phyloP scores from a whole-genome alignment of 1,139 yeast species.

The Meyerozyma sp. region DNA sequence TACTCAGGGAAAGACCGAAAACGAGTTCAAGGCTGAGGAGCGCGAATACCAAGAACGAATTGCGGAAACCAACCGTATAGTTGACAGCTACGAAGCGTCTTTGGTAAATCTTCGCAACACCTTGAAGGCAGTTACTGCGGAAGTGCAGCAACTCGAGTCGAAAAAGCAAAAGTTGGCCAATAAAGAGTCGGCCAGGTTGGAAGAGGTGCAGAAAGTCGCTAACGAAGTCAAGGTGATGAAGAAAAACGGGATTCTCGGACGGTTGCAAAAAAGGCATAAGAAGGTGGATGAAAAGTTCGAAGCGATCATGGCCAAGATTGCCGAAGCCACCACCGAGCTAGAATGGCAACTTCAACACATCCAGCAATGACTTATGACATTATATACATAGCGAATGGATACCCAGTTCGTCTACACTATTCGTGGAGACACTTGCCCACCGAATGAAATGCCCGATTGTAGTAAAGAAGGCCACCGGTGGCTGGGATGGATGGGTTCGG shows the following conservation, averaged over 20 bases:
- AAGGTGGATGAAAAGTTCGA: constrained; percentile 35
- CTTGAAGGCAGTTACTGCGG: constrained; percentile 20
- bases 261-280: constrained; percentile 24
- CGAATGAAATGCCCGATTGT: constrained; percentile 53
- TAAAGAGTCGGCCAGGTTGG: constrained; percentile 20
- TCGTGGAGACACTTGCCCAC: constrained; percentile 31
- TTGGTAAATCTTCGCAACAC: constrained; percentile 17
- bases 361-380: not conserved
- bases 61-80: constrained; percentile 17
- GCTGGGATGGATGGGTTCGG: constrained; percentile 5
- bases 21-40: constrained; percentile 18
- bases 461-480: constrained; percentile 63
- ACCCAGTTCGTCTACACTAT: not conserved
- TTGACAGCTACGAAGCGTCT: constrained; percentile 21
- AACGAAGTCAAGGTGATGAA: constrained; percentile 26
- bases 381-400: not conserved
- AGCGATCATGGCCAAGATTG: constrained; percentile 30
- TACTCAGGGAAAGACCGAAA: constrained; percentile 14
- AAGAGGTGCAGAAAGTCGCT: constrained; percentile 22
- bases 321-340: constrained; percentile 15
- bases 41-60: constrained; percentile 17
- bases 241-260: constrained; percentile 21
- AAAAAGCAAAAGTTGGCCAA: constrained; percentile 24
- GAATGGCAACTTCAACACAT: constrained; percentile 7
- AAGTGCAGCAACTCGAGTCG: constrained; percentile 14